Percentiles rank a stretch among this genome's conserved stretches.
These are phyloP conservation scores for Plantago ovata DNA, from an alignment of 257 asterid species.

Conservation along the genomic window DNA sequence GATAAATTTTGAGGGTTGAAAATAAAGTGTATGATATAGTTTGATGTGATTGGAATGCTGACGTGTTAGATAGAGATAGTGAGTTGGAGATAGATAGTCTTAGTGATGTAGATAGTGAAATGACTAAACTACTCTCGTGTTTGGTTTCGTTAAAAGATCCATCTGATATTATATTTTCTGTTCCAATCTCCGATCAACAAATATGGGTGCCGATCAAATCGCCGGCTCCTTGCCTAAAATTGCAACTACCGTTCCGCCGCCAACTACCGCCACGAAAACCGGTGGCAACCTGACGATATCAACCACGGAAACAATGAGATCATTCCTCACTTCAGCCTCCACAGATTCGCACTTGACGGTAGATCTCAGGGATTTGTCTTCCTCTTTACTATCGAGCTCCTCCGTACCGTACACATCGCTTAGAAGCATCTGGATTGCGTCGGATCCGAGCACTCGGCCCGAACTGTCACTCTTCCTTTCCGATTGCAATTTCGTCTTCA, in stretches of 20 bases:
- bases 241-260: slow-evolving; percentile 20
- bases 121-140: too few species aligned
- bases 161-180: too few species aligned
- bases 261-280: slow-evolving; percentile 20
- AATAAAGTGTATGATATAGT: too few species aligned
- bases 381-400: slow-evolving; percentile 39
- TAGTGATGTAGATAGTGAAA: too few species aligned
- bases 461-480: slow-evolving; percentile 35
- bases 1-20: too few species aligned
- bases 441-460: slow-evolving; percentile 43
- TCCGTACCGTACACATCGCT: slow-evolving; percentile 61
- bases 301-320: slow-evolving; percentile 43
- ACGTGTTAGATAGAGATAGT: too few species aligned
- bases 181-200: slow-evolving; percentile 6
- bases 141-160: too few species aligned
- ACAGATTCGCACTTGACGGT: slow-evolving; percentile 37
- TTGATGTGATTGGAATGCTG: too few species aligned
- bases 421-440: slow-evolving; percentile 58
- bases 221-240: slow-evolving; percentile 22
- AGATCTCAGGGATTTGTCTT: slow-evolving; percentile 55
- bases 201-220: slow-evolving; percentile 22
- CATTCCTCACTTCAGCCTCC: slow-evolving; percentile 56
- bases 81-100: too few species aligned
- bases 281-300: slow-evolving; percentile 48
- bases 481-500: slow-evolving; percentile 54